A percentile compares a stretch with the other conserved stretches of the same genome.
phyloP scores from a whole-genome alignment of 768 basidiomycete genomes.

The Coprinopsis cinerea region DNA sequence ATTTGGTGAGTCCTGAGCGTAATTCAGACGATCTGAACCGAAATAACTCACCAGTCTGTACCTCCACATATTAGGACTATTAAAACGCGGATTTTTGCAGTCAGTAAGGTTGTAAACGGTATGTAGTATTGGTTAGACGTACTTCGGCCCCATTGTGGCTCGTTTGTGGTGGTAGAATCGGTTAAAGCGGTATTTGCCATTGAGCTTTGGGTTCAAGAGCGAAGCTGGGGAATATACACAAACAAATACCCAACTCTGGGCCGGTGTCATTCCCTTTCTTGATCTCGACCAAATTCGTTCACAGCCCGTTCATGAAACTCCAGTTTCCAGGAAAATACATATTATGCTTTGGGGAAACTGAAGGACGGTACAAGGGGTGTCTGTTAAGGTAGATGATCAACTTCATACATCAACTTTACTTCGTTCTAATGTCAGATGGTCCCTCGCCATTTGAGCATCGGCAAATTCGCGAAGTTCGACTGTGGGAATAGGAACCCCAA shows the following conservation, averaged over 20 bases:
- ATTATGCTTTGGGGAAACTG: neutral
- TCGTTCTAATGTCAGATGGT: slow-evolving; percentile 8
- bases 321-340: neutral
- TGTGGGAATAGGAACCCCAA: slow-evolving; percentile 3
- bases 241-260: slow-evolving; percentile 13
- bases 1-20: neutral
- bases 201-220: slow-evolving; percentile 8
- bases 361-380: neutral
- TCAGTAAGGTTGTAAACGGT: slow-evolving; percentile 15
- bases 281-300: neutral
- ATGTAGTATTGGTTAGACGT: slow-evolving; percentile 14
- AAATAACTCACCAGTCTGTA: slow-evolving; percentile 69
- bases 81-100: slow-evolving; percentile 5
- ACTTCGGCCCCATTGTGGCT: slow-evolving; percentile 43
- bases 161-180: slow-evolving; percentile 15
- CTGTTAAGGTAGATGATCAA: slow-evolving; percentile 5
- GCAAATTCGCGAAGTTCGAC: neutral
- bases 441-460: slow-evolving; percentile 3
- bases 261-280: slow-evolving; percentile 4
- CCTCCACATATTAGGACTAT: slow-evolving; percentile 82
- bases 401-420: slow-evolving; percentile 8
- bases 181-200: slow-evolving; percentile 11
- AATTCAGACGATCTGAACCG: slow-evolving; percentile 23
- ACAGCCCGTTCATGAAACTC: neutral
- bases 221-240: slow-evolving; percentile 3